Evolutionary conservation across 2,329 filamentous ascomycete species (phyloP), one percentile per base, ranked within the genome.

Genomic region (Pyricularia sp.): DNA sequence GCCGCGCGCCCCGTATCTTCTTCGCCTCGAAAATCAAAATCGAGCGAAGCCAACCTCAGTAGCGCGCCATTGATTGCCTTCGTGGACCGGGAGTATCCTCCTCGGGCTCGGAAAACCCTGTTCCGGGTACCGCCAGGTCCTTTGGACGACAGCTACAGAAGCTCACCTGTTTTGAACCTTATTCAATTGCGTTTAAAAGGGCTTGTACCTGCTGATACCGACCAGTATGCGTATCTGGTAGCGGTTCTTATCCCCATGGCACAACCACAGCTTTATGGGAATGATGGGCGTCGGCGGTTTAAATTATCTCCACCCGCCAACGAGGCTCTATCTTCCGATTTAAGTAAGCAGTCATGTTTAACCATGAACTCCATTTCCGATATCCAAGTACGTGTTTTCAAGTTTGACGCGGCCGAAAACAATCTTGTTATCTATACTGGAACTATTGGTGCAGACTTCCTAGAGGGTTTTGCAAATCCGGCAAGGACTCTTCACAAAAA

Each of bases 161-260:
- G 88, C 71, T 75, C 74, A 4, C 82, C 85, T 0, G 84, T 88
- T 7, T 73, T 77, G 64, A 78, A 80, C 5, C 76, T 88, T 12
- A 83, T 85, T 69, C 73, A 77, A 36, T 73, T 84, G 17, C 81
- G 84, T 1, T 79, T 81, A 5, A 84, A 82, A 73, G 76, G 77
- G 65, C 76, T 87, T 4, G 69, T 82, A 4, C 86, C 86, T 0
- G 73, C 76, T 2, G 80, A 87, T 66, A 70, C 75, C 1, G 81
- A 87, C 66, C 81, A 85, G 65, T 86, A 88, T 72, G 78, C 83
- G 0, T 82, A 85, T 69, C 78, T 87, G 55, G 77, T 85, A 7
- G 84, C 81, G 25, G 79, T 83, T 63, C 82, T 88, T 69, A 72
- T 88, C 12, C 82, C 83, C 66, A 85, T 88, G 82, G 86, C 86